Evolutionary conservation across 352 stramenopile genomes (phyloP), one percentile per base, ranked within the genome.

Genomic region (Globisporangium uncinulatum): DNA sequence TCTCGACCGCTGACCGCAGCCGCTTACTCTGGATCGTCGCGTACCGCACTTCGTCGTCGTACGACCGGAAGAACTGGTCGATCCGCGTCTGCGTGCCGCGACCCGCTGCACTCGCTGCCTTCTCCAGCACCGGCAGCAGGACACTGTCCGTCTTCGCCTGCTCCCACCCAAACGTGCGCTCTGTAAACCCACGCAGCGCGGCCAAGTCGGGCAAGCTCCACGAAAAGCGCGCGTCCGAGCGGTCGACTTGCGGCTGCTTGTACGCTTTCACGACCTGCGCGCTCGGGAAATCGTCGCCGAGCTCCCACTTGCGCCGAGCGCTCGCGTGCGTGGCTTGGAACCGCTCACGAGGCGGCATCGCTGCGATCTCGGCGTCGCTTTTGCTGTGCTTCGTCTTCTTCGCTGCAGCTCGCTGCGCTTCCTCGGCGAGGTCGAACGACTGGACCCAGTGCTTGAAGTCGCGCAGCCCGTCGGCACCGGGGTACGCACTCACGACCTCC

Each of bases 31-130:
- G 71, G 51, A 95, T 91, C 57, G 96, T 87, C 2, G 95, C 96
- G 64, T 98, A 98, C 59, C 94, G 96, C 5, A 98, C 88, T 59
- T 97, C 86, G 69, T 99, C 95, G 50, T 99, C 84, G 68, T 99
- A 99, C 20, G 74, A 89, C 61, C 94, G 97, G 62, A 98, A 99
- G 53, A 97, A 98, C 10, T 86, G 85, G 64, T 99, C 96, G 37
- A 99, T 87, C 14, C 95, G 76, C 6, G 84, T 97, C 70, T 99
- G 96, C 10, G 84, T 60, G 2, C 77, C 76, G 1, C 62, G 53
- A 3, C 55, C 59, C 1, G 54, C 59, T 3, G 34, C 34, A 17
- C 62, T 57, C 36, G 67, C 76, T 4, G 70, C 71, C 24, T 83
- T 82, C 50, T 89, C 69, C 63, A 87, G 70, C 15, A 99, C 78